Evolutionary conservation across 352 stramenopile genomes (phyloP), one percentile per base, ranked within the genome.

Genomic region (Phytophthora litchii): DNA sequence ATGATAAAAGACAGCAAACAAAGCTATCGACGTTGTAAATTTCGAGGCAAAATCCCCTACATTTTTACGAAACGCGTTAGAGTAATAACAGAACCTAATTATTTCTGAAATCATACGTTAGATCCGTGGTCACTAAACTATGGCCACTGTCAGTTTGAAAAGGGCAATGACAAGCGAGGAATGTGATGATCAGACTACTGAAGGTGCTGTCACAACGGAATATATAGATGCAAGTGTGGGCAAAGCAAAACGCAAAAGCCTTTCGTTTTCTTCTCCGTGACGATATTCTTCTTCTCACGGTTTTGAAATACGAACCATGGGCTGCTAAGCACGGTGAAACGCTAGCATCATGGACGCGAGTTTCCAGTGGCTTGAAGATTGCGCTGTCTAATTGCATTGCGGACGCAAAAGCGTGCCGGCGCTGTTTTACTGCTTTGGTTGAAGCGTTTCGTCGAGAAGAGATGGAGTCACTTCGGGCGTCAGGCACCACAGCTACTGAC

Each of bases 391-490:
- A 14, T 10, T 52, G 44, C 31, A 37, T 31, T 32, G 27, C 17
- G 8, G 45, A 32, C 29, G 36, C 14, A 9, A 47, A 47, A 13
- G 21, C 35, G 14, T 31, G 35, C 0, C 36, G 25, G 4, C 48
- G 36, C 13, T 23, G 36, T 5, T 56, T 56, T 40, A 4, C n/a
- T 40, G 25, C 35, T 1, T 40, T 47, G 23, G 11, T 47, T 10
- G 21, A 56, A 21, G 48, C 25, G 5, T 56, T 56, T 47, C 48
- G 35, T 9, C 9, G 48, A 1, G 48, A 56, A 1, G 36, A 56
- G 36, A 38, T 40, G 36, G 48, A 31, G 36, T 47, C 35, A 7
- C 48, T 56, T 29, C 21, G 25, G 3, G 48, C 36, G 8, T 46
- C 48, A 31, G 48, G 35, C 31, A 56, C 35, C 0, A 17, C 45